Conservation (phyloP, 331 rosid genomes). For the Dryas integrifolia region DNA sequence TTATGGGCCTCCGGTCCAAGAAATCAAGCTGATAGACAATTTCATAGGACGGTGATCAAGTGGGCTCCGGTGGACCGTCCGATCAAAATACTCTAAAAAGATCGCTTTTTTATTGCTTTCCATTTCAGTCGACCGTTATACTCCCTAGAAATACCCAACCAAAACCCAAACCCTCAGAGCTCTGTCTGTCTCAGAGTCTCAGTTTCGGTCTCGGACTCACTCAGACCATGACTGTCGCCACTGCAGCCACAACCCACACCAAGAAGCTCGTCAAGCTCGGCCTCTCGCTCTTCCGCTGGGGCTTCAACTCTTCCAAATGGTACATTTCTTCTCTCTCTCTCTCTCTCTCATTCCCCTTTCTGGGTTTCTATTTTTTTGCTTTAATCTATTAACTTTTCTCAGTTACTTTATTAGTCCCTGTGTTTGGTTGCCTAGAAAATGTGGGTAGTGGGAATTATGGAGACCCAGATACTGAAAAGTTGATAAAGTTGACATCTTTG, state of each 20-base stretch:
- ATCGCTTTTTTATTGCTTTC: slow-evolving; percentile 11
- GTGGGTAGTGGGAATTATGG: background rate
- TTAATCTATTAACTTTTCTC: background rate
- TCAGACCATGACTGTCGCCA: slow-evolving; percentile 43
- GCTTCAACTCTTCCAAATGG: slow-evolving; percentile 62
- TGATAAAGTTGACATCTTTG: slow-evolving; percentile 3
- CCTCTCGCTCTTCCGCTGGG: slow-evolving; percentile 42
- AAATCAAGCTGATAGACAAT: too few relatives aligned
- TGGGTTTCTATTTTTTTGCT: background rate
- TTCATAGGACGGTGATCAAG: slow-evolving; percentile 5
- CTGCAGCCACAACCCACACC: slow-evolving; percentile 42
- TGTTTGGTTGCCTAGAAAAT: slow-evolving; percentile 9
- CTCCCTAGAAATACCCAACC: background rate
- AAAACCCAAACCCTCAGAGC: background rate
- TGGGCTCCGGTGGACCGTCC: background rate
- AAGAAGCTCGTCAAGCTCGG: slow-evolving; percentile 44
- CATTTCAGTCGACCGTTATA: slow-evolving; percentile 32
- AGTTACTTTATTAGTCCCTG: background rate
- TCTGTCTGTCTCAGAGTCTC: background rate
- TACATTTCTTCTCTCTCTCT: slow-evolving; percentile 10
- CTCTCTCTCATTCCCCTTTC: background rate
- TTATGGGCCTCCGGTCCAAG: too few relatives aligned
- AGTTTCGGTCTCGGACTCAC: background rate
- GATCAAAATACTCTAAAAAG: background rate
- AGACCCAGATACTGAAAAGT: background rate